Conservation (phyloP, 2,329 filamentous ascomycete species). For the Claviceps purpurea region DNA sequence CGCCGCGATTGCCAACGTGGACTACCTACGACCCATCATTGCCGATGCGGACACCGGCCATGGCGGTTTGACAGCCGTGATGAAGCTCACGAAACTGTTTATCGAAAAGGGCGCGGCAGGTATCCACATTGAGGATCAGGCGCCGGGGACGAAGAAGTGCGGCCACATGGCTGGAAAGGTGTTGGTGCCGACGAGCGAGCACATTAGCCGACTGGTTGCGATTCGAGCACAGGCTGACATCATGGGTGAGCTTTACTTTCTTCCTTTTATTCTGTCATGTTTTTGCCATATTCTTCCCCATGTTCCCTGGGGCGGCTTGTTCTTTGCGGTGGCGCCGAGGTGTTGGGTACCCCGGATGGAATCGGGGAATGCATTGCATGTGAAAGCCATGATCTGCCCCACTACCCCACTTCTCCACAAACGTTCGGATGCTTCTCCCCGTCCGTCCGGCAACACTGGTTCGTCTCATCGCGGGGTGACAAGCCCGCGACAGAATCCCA, state of each 20-base stretch:
- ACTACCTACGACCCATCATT: constrained; percentile 91
- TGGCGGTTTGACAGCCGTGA: constrained; percentile 92
- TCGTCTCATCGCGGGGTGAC: too few species aligned
- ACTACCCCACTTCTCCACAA: too few species aligned
- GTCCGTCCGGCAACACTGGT: too few species aligned
- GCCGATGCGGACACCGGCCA: constrained; percentile 96
- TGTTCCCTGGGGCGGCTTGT: not conserved
- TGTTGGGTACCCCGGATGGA: too few species aligned
- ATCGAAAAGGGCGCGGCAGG: constrained; percentile 92
- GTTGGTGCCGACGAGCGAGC: constrained; percentile 88
- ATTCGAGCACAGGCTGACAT: constrained; percentile 97
- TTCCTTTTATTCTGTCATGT: not conserved
- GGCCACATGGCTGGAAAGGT: constrained; percentile 99
- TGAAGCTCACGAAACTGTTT: constrained; percentile 98
- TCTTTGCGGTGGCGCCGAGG: not conserved
- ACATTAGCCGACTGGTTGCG: constrained; percentile 93
- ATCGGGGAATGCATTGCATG: too few species aligned
- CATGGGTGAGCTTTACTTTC: constrained; percentile 51
- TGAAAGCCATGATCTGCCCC: too few species aligned
- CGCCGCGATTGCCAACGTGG: constrained; percentile 60
- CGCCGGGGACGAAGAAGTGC: constrained; percentile 97
- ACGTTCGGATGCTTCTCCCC: too few species aligned
- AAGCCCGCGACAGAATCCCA: too few species aligned
- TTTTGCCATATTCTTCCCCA: not conserved
- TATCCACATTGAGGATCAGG: constrained; percentile 98